Evolutionary conservation across 768 basidiomycete species (phyloP).

Genomic region (Thelephora ganbajun): DNA sequence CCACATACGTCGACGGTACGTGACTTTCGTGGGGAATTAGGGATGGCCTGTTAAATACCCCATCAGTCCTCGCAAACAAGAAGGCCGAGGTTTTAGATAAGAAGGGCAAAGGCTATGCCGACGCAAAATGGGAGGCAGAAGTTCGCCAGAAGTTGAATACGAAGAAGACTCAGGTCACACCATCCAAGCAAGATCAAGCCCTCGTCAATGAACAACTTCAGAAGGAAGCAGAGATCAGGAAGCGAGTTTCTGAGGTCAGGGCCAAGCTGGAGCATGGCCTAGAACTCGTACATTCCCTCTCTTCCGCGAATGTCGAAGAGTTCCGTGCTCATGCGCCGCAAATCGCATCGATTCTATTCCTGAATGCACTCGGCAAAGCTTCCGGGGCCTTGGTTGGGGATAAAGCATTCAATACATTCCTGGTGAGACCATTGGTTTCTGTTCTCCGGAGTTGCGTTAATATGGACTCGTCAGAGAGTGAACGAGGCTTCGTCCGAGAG

Average conservation of each 20-base stretch:
- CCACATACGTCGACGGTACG: conserved; percentile 66
- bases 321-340: conserved; percentile 42
- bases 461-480: conserved; percentile 51
- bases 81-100: conserved; percentile 35
- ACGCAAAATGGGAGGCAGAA: conserved; percentile 93
- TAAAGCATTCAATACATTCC: conserved; percentile 59
- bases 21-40: background rate
- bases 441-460: background rate
- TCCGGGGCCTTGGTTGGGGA: conserved; percentile 41
- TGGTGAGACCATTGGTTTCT: conserved; percentile 34
- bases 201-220: conserved; percentile 75
- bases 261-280: conserved; percentile 51
- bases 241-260: conserved; percentile 40
- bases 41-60: background rate
- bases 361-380: conserved; percentile 49
- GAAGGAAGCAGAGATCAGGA: conserved; percentile 61
- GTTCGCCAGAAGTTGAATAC: conserved; percentile 71
- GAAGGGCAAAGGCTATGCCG: conserved; percentile 82
- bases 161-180: conserved; percentile 45
- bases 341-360: conserved; percentile 46
- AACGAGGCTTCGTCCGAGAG: conserved; percentile 43
- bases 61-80: conserved; percentile 46
- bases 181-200: conserved; percentile 78
- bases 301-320: conserved; percentile 32
- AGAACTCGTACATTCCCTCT: conserved; percentile 50